Evolutionary conservation across 73 alveolate species (phyloP).

Genomic region (Paramecium sexaurelia): DNA sequence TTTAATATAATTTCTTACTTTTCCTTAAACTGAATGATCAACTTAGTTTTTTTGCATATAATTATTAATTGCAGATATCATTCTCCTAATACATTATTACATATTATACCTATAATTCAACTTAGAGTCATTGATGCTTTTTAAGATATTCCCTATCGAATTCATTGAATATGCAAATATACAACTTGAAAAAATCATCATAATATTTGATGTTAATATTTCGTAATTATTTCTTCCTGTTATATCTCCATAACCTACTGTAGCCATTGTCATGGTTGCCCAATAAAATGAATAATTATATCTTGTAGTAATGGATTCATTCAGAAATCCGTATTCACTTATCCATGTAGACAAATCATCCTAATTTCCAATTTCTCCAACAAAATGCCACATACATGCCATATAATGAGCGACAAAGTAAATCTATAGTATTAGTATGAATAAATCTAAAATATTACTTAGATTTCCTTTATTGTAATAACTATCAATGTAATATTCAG

Average conservation of each 20-base stretch:
- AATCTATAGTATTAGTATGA: background rate
- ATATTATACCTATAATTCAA: background rate
- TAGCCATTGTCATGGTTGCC: slow-evolving; percentile 50
- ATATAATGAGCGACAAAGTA: slow-evolving; percentile 37
- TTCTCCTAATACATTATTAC: background rate
- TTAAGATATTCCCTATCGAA: slow-evolving; percentile 7
- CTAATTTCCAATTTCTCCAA: background rate
- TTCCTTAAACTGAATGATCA: background rate
- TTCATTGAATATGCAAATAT: slow-evolving; percentile 42
- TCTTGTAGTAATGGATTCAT: background rate
- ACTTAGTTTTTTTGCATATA: slow-evolving; percentile 57
- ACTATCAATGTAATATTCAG: slow-evolving; percentile 14
- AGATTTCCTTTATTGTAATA: background rate
- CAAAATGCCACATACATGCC: slow-evolving; percentile 60
- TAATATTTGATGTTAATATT: background rate
- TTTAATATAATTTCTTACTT: slow-evolving; percentile 32
- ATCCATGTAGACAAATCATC: background rate
- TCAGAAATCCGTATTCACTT: background rate
- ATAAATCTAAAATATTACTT: background rate
- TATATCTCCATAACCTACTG: slow-evolving; percentile 54
- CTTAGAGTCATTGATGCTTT: background rate
- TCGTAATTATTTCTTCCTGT: slow-evolving; percentile 1
- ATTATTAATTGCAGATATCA: background rate
- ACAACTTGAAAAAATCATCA: slow-evolving; percentile 17
- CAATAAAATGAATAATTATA: slow-evolving; percentile 47